Conservation (phyloP, 2,329 filamentous ascomycete species). For the Exophiala oligosperma region DNA sequence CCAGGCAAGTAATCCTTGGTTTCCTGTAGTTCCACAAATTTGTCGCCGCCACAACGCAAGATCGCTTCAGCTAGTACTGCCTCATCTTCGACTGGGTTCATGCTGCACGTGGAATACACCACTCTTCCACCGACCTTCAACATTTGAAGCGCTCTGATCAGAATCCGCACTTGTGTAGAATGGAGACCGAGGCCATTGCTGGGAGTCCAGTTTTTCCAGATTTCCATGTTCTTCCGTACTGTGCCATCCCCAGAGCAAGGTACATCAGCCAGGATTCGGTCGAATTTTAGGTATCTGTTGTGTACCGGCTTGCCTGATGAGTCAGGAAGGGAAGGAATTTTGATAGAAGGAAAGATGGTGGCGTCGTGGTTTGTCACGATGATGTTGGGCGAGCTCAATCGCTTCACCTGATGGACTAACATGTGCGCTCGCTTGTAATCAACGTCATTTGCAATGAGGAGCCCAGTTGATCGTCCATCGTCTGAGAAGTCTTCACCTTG, state of each 20-base stretch:
- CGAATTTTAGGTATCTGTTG: constrained; percentile 86
- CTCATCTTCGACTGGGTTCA: constrained; percentile 98
- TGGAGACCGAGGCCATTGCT: constrained; percentile 85
- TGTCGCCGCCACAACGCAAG: constrained; percentile 78
- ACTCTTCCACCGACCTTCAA: constrained; percentile 92
- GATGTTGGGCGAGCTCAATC: constrained; percentile 91
- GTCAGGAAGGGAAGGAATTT: constrained; percentile 63
- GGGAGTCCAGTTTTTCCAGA: constrained; percentile 95
- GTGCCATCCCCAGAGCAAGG: constrained; percentile 97
- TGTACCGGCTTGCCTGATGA: constrained; percentile 54
- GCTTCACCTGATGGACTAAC: constrained; percentile 96
- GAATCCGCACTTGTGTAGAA: constrained; percentile 81
- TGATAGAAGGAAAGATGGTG: constrained; percentile 90
- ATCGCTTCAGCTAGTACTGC: constrained; percentile 86
- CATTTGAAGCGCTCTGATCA: constrained; percentile 91
- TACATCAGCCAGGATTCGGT: constrained; percentile 93
- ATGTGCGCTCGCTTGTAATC: constrained; percentile 97
- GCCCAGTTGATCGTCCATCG: constrained; percentile 82
- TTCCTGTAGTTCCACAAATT: constrained; percentile 81
- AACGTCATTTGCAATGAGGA: constrained; percentile 92
- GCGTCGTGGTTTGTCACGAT: constrained; percentile 98
- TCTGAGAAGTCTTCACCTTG: constrained; percentile 62
- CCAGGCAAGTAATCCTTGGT: constrained; percentile 75
- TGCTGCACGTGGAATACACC: constrained; percentile 97
- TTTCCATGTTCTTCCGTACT: constrained; percentile 83